Base-by-base conservation (phyloP, 805 yeast species). In the Barnettozyma siamensis region DNA sequence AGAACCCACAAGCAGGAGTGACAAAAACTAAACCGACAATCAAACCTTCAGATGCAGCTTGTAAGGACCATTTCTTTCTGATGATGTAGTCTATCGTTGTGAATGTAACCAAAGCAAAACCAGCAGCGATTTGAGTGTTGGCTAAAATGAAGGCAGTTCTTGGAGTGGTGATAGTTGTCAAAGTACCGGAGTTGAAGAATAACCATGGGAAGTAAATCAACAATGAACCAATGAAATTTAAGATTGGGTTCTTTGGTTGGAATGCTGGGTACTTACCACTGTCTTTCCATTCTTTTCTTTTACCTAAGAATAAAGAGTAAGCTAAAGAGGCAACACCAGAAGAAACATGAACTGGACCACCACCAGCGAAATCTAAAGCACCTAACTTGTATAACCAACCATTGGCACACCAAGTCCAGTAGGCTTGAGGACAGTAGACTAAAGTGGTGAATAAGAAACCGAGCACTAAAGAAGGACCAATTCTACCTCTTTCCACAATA, bases 21-120 rank as follows among this genome's bases (percentile, higher is more conserved):
- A 96, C 96, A 5, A 97, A 97, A n/a, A 91, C 98, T 31, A 91
- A 73, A 2, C 98, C 99, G 17, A 95, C 87, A 60, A 91, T 89
- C 44, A 88, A 75, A 37, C 99, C 99, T 10, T 96, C 89, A 63
- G 97, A 88, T 30, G 86, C 73, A 5, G 95, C 96, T 33, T 88
- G 95, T 55, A 91, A 78, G 5, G 95, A 81, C 91, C 95, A 89
- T 59, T 87, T 91, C 42, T 76, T 75, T 51, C 85, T 95, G 41
- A 87, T 73, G 41, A 88, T 70, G 69, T 72, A 89, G 72, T 93
- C 99, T 44, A 88, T 70, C 20, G 86, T 55, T 54, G 88, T 80
- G 96, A 96, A 91, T 1, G 96, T 72, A 50, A 87, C 66, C 18
- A 93, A 95, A 8, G 93, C 96, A 45, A 87, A 80, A 1, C 85